phyloP scores from a whole-genome alignment of 208 protist genomes.

The Strigomonas galati region DNA sequence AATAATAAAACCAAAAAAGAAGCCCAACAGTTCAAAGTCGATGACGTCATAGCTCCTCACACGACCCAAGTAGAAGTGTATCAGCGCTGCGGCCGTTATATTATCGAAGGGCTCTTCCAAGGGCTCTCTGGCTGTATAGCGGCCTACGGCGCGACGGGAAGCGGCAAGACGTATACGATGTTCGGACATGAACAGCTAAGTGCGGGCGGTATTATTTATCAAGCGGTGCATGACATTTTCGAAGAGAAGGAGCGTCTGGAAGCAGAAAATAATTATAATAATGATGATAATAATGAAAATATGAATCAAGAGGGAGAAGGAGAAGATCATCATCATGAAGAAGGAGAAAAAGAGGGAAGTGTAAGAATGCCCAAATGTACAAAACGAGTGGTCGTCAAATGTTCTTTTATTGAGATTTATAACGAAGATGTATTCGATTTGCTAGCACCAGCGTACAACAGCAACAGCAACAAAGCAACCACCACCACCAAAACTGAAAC shows the following conservation, averaged over 20 bases:
- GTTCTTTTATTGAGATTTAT: constrained; percentile 87
- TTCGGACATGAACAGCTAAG: constrained; percentile 71
- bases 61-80: constrained; percentile 76
- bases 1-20: constrained; percentile 1
- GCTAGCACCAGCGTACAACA: constrained; percentile 21
- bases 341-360: too few species aligned
- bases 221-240: constrained; percentile 79
- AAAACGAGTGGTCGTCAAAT: constrained; percentile 51
- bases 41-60: constrained; percentile 66
- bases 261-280: constrained; percentile 24
- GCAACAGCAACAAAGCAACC: constrained; percentile 4
- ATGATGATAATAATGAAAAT: too few species aligned
- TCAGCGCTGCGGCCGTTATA: constrained; percentile 46
- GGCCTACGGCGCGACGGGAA: constrained; percentile 85
- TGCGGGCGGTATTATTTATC: constrained; percentile 74
- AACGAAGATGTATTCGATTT: constrained; percentile 89
- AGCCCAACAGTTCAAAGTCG: constrained; percentile 55
- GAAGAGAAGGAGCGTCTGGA: constrained; percentile 59
- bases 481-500: background rate
- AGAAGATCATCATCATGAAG: too few species aligned
- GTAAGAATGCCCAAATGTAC: too few species aligned
- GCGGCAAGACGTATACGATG: constrained; percentile 92
- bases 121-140: constrained; percentile 86
- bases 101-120: constrained; percentile 64
- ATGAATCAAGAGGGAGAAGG: too few species aligned